Evolutionary conservation across 768 basidiomycete species (phyloP).

Genomic region (Amanita thiersii): DNA sequence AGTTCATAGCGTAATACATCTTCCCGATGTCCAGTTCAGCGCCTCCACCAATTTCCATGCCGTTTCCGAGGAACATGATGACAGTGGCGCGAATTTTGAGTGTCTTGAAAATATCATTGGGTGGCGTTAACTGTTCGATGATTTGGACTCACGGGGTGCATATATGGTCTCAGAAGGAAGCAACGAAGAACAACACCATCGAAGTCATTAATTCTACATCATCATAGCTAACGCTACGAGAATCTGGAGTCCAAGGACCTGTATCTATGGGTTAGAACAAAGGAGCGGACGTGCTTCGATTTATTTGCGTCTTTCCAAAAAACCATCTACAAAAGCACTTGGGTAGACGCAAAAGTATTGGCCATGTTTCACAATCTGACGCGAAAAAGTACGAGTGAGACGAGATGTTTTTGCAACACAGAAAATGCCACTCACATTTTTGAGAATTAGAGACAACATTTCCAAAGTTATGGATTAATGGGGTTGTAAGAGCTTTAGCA

Average conservation of each 20-base stretch:
- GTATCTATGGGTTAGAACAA: not conserved
- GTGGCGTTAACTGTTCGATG: not conserved
- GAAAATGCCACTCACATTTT: too few species aligned
- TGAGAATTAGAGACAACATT: too few species aligned
- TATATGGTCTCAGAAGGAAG: slow-evolving; percentile 4
- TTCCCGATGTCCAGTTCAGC: slow-evolving; percentile 1
- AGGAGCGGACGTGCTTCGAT: not conserved
- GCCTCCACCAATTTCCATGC: slow-evolving; percentile 12
- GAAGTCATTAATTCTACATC: slow-evolving; percentile 6
- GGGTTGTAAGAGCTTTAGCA: too few species aligned
- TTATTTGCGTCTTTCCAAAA: not conserved
- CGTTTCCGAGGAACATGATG: slow-evolving; percentile 16
- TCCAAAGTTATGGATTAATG: too few species aligned
- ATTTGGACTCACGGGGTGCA: not conserved
- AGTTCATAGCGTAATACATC: slow-evolving; percentile 2
- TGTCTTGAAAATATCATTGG: not conserved
- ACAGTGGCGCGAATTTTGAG: slow-evolving; percentile 10
- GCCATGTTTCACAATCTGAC: slow-evolving; percentile 5
- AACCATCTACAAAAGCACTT: slow-evolving; percentile 4
- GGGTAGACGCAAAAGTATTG: slow-evolving; percentile 7
- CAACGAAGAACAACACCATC: slow-evolving; percentile 3
- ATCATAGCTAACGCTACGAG: slow-evolving; percentile 1
- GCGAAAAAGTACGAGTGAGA: too few species aligned
- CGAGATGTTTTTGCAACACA: too few species aligned
- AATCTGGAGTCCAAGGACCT: slow-evolving; percentile 4